Base-by-base conservation (phyloP, 331 rosid species). In the Pyracantha coccinea region DNA sequence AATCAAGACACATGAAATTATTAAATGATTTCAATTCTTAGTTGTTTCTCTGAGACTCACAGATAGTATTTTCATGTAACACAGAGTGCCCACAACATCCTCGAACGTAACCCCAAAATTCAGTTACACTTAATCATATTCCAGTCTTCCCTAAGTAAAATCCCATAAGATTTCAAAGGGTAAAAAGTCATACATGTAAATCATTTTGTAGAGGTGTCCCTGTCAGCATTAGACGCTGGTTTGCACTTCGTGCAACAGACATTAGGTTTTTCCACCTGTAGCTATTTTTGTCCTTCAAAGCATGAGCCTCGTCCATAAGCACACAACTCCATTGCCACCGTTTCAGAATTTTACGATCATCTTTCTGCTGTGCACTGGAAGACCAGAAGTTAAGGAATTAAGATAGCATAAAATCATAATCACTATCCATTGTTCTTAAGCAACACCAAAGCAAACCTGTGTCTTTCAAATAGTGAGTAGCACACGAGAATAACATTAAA, bases 221-320 rank as follows among this genome's bases (percentile, higher is more conserved):
- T 8, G 99, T 94, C 83, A 94, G 84, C 99, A 90, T 94, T 85
- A 94, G 85, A 23, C 97, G 97, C 83, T 87, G 99, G 80, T 90
- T 90, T 3, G 97, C 97, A 85, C 86, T 92, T 78, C 89, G 86
- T 69, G 97, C 97, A 76, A 94, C 96, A 81, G 89, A 83, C 97
- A 87, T 94, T 72, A 94, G 84, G 79, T 92, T 94, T 83, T 94
- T 92, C 97, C 97, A 94, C 91, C 99, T 86, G 77, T 83, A 92
- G 84, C 97, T 94, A 79, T 77, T 90, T 84, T 84, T 94, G 81
- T 94, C 96, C 89, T 94, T 94, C 87, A 94, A 85, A 62, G 97
- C 99, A 89, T 94, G 99, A 66, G 99, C 99, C 86, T 94, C 97
- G n/a, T 94, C 97, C 99, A 94, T 94, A 72, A 94, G 90, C 79